Base-by-base conservation (phyloP, 306 rosid species). In the Bauhinia variegata region DNA sequence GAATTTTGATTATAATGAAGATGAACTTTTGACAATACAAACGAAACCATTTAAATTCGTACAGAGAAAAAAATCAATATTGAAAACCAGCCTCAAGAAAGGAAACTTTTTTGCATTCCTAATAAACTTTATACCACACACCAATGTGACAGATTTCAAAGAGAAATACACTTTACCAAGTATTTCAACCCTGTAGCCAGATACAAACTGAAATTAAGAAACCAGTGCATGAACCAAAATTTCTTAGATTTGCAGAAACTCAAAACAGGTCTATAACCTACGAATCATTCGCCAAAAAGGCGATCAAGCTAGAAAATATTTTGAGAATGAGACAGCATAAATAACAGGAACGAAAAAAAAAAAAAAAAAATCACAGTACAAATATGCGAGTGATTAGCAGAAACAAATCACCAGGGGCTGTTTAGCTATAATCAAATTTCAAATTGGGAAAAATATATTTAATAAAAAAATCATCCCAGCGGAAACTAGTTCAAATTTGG, bases 161-260 rank as follows among this genome's bases (percentile, higher is more conserved):
- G 11, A 57, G 11, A 68, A 68, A 43, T 51, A 41, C 16, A 42
- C 31, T 51, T 9, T 0, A 33, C 64, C 60, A 67, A 41, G 62
- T 7, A 41, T 18, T 16, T 23, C 12, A 38, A 32, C 6, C 7
- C 15, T 7, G 3, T 18, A 39, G 1, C 18, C 42, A 16, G 33
- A 39, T 12, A 3, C 51, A 39, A 18, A 14, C 5, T 9, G 36
- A 41, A 75, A 11, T 50, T 44, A 65, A 42, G 23, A 65, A 63
- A 39, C 42, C 66, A 71, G 75, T 48, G 71, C 65, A 47, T 41
- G 28, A 55, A 55, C 52, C 53, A 13, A 23, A 38, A 10, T 37
- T 51, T 43, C 7, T 43, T 5, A 23, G 28, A 1, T 23, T 1
- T 23, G 28, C 28, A 23, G 28, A 23, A 23, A 23, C 28, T 1